Conservation (phyloP, 169 alveolate genomes). For the Plasmodium chabaudi region DNA sequence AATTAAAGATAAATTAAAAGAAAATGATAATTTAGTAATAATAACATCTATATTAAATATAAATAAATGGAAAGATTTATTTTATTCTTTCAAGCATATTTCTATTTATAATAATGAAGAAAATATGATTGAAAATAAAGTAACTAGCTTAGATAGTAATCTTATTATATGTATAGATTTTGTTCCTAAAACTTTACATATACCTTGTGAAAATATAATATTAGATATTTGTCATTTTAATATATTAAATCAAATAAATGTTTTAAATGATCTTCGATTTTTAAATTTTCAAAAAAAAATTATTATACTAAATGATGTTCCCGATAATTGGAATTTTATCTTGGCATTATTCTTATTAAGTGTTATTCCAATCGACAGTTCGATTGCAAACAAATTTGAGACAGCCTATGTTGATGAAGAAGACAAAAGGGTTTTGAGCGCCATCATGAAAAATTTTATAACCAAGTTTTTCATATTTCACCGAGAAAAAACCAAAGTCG, state of each 20-base stretch:
- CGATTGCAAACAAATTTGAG: slow-evolving; percentile 14
- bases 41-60: slow-evolving; percentile 47
- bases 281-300: slow-evolving; percentile 31
- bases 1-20: slow-evolving; percentile 30
- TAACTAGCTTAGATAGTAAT: neutral
- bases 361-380: neutral
- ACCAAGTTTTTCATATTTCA: slow-evolving; percentile 19
- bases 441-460: slow-evolving; percentile 14
- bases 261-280: slow-evolving; percentile 42
- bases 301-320: slow-evolving; percentile 19
- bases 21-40: slow-evolving; percentile 33
- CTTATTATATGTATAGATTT: slow-evolving; percentile 70
- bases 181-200: slow-evolving; percentile 53
- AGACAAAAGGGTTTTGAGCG: slow-evolving; percentile 6
- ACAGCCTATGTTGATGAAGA: slow-evolving; percentile 6
- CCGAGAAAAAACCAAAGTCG: neutral
- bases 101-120: slow-evolving; percentile 62
- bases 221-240: slow-evolving; percentile 62
- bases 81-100: neutral
- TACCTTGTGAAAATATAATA: slow-evolving; percentile 31
- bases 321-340: slow-evolving; percentile 55
- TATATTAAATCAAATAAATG: slow-evolving; percentile 28
- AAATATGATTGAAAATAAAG: slow-evolving; percentile 5
- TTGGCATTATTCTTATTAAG: slow-evolving; percentile 28
- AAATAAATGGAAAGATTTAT: slow-evolving; percentile 47